phyloP scores from a whole-genome alignment of 106 monocot genomes.

The Allium sativum region DNA sequence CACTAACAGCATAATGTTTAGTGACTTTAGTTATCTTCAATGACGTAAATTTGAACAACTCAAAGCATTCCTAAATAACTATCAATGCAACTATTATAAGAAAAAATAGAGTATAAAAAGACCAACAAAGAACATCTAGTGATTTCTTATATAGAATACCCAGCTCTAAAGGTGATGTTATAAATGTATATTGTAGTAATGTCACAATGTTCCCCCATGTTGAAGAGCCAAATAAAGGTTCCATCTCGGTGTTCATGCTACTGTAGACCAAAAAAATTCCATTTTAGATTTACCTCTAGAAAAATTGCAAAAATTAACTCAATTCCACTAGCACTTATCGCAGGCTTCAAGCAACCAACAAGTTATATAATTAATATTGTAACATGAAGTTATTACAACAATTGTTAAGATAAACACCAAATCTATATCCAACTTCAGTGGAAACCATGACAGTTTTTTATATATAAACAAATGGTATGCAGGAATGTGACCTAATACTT shows the following conservation, averaged over 20 bases:
- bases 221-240: neutral
- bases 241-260: neutral
- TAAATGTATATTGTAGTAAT: neutral
- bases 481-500: constrained; percentile 14
- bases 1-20: too few species aligned
- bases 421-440: neutral
- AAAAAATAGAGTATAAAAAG: neutral
- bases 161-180: neutral
- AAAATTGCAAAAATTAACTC: too few species aligned
- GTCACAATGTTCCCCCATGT: neutral
- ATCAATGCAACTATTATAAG: neutral
- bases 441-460: too few species aligned
- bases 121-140: neutral
- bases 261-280: too few species aligned
- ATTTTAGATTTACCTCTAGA: too few species aligned
- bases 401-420: neutral
- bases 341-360: too few species aligned
- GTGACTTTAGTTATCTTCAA: neutral
- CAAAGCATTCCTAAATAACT: neutral
- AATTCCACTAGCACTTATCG: too few species aligned
- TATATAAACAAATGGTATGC: neutral
- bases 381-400: neutral
- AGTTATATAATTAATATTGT: neutral
- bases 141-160: neutral
- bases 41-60: neutral